Percentiles rank a stretch among this genome's conserved stretches.
These are phyloP conservation scores for Thielaviopsis ethacetica DNA, from an alignment of 2,329 filamentous ascomycete genomes.

Conservation along the genomic window DNA sequence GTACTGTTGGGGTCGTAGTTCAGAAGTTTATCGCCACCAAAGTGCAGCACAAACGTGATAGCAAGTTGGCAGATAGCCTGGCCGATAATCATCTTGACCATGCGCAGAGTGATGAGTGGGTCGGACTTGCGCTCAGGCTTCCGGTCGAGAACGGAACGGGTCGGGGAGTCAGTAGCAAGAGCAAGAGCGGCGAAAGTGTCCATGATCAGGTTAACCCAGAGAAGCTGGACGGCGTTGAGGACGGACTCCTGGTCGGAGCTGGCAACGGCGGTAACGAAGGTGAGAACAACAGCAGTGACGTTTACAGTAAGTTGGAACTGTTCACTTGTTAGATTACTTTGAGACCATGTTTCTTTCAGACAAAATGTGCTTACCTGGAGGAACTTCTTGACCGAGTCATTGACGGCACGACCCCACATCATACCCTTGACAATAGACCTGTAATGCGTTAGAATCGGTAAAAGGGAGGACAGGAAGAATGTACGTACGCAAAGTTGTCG, in stretches of 20 bases:
- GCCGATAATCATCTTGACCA: slow-evolving; percentile 52
- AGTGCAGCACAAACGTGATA: slow-evolving; percentile 44
- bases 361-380: slow-evolving; percentile 28
- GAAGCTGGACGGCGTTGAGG: slow-evolving; percentile 41
- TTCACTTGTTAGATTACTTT: not conserved
- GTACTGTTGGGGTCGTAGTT: slow-evolving; percentile 26
- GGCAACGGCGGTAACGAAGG: slow-evolving; percentile 40
- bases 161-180: slow-evolving; percentile 22
- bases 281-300: slow-evolving; percentile 42
- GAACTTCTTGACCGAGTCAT: slow-evolving; percentile 48
- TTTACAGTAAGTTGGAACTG: slow-evolving; percentile 47
- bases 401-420: slow-evolving; percentile 45
- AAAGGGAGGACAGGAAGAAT: not conserved
- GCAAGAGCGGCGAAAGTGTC: slow-evolving; percentile 42
- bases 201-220: slow-evolving; percentile 51
- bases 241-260: slow-evolving; percentile 34
- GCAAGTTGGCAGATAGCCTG: slow-evolving; percentile 44
- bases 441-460: not conserved
- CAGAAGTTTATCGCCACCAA: slow-evolving; percentile 40
- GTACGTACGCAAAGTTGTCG: slow-evolving; percentile 29
- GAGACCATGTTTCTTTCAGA: not conserved
- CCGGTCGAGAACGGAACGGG: slow-evolving; percentile 23
- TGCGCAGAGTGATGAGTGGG: slow-evolving; percentile 52
- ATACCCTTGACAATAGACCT: slow-evolving; percentile 38
- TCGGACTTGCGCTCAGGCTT: slow-evolving; percentile 44